Evolutionary conservation across 495 filamentous ascomycete genomes (phyloP).

Genomic region (Zalerion maritima): DNA sequence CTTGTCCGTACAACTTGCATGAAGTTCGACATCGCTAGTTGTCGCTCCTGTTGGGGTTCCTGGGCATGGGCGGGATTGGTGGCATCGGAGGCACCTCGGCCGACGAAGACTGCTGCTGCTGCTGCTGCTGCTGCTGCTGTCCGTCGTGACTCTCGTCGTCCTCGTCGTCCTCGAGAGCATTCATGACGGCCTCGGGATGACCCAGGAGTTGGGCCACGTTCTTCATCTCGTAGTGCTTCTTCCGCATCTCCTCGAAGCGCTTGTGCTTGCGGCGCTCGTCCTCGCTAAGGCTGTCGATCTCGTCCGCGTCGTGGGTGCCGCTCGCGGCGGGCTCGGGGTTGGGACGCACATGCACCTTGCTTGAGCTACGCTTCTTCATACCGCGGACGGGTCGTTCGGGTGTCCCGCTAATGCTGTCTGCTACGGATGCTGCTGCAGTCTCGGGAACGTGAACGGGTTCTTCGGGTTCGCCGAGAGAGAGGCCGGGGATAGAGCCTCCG

Average conservation of each 20-base stretch:
- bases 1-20: conserved; percentile 13
- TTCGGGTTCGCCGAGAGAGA: conserved; percentile 92
- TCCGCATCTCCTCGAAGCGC: conserved; percentile 78
- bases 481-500: conserved; percentile 69
- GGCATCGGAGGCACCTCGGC: conserved; percentile 14
- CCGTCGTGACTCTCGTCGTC: conserved; percentile 22
- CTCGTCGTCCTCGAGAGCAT: conserved; percentile 34
- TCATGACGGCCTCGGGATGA: conserved; percentile 38
- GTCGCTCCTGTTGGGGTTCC: conserved; percentile 11
- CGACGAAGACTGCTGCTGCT: too few relatives aligned
- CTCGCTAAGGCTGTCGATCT: conserved; percentile 44
- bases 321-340: conserved; percentile 48
- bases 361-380: conserved; percentile 30
- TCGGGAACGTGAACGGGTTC: conserved; percentile 42
- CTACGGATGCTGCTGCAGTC: conserved; percentile 11
- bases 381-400: too few relatives aligned
- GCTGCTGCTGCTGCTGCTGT: conserved; percentile 8
- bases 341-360: conserved; percentile 40
- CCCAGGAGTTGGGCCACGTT: conserved; percentile 81
- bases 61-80: conserved; percentile 19
- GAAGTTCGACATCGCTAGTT: conserved; percentile 4
- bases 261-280: conserved; percentile 83
- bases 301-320: conserved; percentile 35
- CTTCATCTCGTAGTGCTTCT: conserved; percentile 97
- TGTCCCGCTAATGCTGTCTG: conserved; percentile 22